Evolutionary conservation across 2,329 filamentous ascomycete genomes (phyloP).

Genomic region (Arthrobotrys iridis): DNA sequence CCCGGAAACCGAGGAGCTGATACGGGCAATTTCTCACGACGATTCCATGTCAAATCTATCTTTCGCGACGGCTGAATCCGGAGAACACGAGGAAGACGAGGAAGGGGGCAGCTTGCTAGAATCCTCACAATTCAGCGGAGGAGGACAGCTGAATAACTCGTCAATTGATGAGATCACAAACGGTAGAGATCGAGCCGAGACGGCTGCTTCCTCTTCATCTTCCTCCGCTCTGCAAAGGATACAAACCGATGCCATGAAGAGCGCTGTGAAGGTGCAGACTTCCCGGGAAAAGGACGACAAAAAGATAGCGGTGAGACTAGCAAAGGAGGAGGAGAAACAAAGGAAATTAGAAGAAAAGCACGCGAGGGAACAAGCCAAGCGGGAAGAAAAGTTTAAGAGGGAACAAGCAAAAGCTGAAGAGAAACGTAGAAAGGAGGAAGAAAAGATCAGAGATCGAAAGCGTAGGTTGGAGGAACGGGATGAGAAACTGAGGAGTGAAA

Average conservation of each 20-base stretch:
- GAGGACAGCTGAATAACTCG: conserved; percentile 53
- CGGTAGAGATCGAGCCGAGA: conserved; percentile 55
- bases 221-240: conserved; percentile 59
- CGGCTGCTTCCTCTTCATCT: conserved; percentile 61
- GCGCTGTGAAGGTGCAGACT: conserved; percentile 21
- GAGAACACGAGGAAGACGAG: conserved; percentile 61
- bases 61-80: conserved; percentile 48
- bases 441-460: conserved; percentile 68
- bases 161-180: conserved; percentile 55
- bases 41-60: conserved; percentile 48
- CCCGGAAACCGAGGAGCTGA: conserved; percentile 37
- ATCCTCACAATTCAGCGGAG: conserved; percentile 27
- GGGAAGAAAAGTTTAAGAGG: conserved; percentile 72
- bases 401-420: conserved; percentile 74
- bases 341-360: conserved; percentile 72
- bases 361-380: conserved; percentile 73
- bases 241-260: conserved; percentile 20
- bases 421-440: conserved; percentile 71
- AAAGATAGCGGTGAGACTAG: conserved; percentile 30
- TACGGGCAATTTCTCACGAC: conserved; percentile 33
- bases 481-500: conserved; percentile 56
- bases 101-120: conserved; percentile 7
- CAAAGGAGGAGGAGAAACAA: conserved; percentile 71
- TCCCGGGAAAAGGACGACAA: conserved; percentile 48
- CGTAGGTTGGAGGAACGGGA: conserved; percentile 68